Conservation (phyloP, 2,329 filamentous ascomycete species). For the Byssochlamys sp. region DNA sequence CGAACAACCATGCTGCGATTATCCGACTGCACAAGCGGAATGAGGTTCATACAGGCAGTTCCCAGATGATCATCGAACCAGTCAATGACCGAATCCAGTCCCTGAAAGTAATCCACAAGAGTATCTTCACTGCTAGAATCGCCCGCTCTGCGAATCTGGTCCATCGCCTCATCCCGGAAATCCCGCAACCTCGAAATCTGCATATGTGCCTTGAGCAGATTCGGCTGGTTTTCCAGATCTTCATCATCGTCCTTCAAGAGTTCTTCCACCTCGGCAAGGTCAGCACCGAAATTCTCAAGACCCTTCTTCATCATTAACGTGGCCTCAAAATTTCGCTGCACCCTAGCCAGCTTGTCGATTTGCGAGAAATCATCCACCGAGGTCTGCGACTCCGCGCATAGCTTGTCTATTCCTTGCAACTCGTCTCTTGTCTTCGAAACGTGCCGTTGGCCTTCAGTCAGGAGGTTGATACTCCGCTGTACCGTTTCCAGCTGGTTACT, state of each 20-base stretch:
- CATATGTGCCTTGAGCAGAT: slow-evolving; percentile 80
- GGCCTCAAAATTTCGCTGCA: slow-evolving; percentile 85
- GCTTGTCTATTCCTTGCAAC: slow-evolving; percentile 95
- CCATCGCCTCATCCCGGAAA: slow-evolving; percentile 90
- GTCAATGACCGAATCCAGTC: slow-evolving; percentile 76
- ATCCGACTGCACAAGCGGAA: slow-evolving; percentile 73
- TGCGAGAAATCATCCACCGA: slow-evolving; percentile 97
- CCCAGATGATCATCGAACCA: slow-evolving; percentile 95
- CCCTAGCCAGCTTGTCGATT: slow-evolving; percentile 47
- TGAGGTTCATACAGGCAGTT: slow-evolving; percentile 77
- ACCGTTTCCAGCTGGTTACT: slow-evolving; percentile 90
- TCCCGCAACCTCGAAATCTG: slow-evolving; percentile 84
- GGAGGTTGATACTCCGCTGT: slow-evolving; percentile 80
- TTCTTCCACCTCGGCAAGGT: slow-evolving; percentile 63
- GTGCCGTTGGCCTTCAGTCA: slow-evolving; percentile 81
- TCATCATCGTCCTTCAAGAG: slow-evolving; percentile 76
- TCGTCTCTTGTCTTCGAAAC: slow-evolving; percentile 93
- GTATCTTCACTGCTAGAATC: slow-evolving; percentile 69
- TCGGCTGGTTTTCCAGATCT: slow-evolving; percentile 82
- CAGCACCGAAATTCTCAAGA: slow-evolving; percentile 74
- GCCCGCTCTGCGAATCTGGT: slow-evolving; percentile 74
- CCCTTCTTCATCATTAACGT: slow-evolving; percentile 89
- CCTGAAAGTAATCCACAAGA: slow-evolving; percentile 78
- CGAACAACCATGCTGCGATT: slow-evolving; percentile 85
- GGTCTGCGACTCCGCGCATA: slow-evolving; percentile 92